A percentile compares a stretch with the other conserved stretches of the same genome.
phyloP scores from a whole-genome alignment of 352 stramenopile genomes.

The Phytophthora megakarya region DNA sequence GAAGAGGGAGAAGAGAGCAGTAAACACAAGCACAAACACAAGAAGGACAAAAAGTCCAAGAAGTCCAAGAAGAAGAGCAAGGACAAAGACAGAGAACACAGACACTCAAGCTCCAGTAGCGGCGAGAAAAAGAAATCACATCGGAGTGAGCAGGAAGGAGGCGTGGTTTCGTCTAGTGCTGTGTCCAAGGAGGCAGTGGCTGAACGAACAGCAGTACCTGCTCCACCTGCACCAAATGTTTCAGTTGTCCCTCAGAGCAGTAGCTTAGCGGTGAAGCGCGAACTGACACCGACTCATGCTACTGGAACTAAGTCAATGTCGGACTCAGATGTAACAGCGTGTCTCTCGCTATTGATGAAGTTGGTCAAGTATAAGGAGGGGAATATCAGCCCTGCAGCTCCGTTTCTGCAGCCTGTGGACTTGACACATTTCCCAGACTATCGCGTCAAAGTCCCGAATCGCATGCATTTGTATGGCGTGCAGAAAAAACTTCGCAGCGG shows the following conservation, averaged over 20 bases:
- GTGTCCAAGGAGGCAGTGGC: conserved; percentile 3
- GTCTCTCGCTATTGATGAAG: conserved; percentile 73
- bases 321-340: conserved; percentile 57
- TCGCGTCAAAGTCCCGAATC: conserved; percentile 80
- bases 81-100: conserved; percentile 55
- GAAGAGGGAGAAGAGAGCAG: conserved; percentile 40
- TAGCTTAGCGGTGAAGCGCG: conserved; percentile 35
- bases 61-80: conserved; percentile 80
- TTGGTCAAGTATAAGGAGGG: conserved; percentile 89
- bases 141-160: conserved; percentile 29
- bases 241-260: conserved; percentile 17
- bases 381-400: conserved; percentile 66
- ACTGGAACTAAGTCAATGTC: conserved; percentile 57
- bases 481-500: conserved; percentile 85
- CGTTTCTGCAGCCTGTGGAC: conserved; percentile 85
- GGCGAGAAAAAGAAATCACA: conserved; percentile 50
- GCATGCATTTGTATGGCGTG: conserved; percentile 86
- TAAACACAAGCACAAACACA: conserved; percentile 67
- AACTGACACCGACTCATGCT: conserved; percentile 1
- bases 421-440: conserved; percentile 86
- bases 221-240: conserved; percentile 1
- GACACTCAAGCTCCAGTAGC: conserved; percentile 39
- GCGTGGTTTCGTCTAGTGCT: conserved; percentile 5
- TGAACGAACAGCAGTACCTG: background rate
- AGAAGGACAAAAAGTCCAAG: conserved; percentile 75